Base-by-base conservation (phyloP, 2,329 filamentous ascomycete species). In the Macroventuria anomochaeta region DNA sequence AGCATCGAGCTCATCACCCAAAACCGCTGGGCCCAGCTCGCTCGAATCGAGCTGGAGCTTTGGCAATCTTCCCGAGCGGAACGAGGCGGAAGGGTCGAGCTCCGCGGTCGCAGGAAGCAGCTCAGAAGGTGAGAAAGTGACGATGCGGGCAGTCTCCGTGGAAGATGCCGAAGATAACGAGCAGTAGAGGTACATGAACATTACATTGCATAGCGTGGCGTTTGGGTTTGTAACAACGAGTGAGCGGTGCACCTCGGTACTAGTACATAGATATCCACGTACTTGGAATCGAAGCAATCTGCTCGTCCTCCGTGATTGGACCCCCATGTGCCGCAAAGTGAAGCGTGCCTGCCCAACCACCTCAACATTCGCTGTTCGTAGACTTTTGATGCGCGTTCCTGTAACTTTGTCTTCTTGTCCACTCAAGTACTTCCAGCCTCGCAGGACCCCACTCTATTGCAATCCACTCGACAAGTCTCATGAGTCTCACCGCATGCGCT, bases 1-100 rank as follows among this genome's bases (percentile, higher is more conserved):
- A 26, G 33, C 43, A n/a, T 41, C 55, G 31, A 54, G 26, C 29
- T 48, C 63, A 15, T 63, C 69, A 5, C 61, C 67, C 7, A 70
- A 68, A 40, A 26, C 56, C 38, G 64, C 56, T 12, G 70, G 71
- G 40, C 63, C 67, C 13, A 70, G 61, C 41, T 70, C 65, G 3
- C 60, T 74, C 3, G 70, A 65, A 31, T 75, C 72, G 17, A 73
- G 72, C 38, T 74, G 71, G 72, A 72, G 68, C 46, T 75, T 75
- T 53, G 69, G 64, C 8, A 70, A 72, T 32, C 51, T 63, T 18
- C 59, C 53, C 11, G 65, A 64, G 43, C 58, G 58, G 31, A 67
- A 55, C 17, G 69, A 71, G 37, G 59, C 59, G 18, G 64, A 68
- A 38, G 64, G 59, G 3, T 70, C 67, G 13, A 68, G 66, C 48